Conservation (phyloP, 2,329 filamentous ascomycete species). For the Fusarium succisae region DNA sequence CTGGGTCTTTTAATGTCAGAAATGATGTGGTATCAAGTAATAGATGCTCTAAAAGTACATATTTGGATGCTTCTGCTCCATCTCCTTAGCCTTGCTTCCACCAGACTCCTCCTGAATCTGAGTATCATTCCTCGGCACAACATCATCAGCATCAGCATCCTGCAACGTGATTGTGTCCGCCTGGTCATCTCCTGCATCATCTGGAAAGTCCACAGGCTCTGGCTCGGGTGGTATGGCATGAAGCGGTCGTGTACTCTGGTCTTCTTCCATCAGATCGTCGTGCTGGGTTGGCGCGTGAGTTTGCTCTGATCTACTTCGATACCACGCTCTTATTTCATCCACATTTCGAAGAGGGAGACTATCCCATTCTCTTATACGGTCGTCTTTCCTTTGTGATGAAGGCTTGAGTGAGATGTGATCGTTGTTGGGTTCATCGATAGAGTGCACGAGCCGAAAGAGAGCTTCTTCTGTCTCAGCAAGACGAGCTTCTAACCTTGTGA, state of each 20-base stretch:
- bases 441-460: conserved; percentile 38
- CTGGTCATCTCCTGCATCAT: background rate
- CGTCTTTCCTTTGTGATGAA: conserved; percentile 38
- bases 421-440: background rate
- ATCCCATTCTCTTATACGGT: conserved; percentile 45
- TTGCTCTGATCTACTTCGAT: background rate
- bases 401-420: background rate
- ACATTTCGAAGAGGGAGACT: conserved; percentile 30
- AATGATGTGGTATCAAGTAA: background rate
- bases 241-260: background rate
- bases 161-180: background rate
- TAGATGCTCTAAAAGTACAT: conserved; percentile 33
- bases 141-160: background rate
- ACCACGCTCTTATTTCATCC: conserved; percentile 39
- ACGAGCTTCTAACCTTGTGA: conserved; percentile 51
- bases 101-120: background rate
- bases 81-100: conserved; percentile 28
- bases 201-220: background rate
- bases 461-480: conserved; percentile 47
- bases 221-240: no score
- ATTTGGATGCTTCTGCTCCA: conserved; percentile 26
- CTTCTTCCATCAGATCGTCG: background rate
- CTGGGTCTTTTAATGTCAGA: fast-evolving
- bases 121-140: background rate
- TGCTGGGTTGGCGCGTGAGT: background rate